Percentiles rank a stretch among this genome's conserved stretches.
These are phyloP conservation scores for Gastrodia elata DNA, from an alignment of 106 monocot species.

Conservation along the genomic window DNA sequence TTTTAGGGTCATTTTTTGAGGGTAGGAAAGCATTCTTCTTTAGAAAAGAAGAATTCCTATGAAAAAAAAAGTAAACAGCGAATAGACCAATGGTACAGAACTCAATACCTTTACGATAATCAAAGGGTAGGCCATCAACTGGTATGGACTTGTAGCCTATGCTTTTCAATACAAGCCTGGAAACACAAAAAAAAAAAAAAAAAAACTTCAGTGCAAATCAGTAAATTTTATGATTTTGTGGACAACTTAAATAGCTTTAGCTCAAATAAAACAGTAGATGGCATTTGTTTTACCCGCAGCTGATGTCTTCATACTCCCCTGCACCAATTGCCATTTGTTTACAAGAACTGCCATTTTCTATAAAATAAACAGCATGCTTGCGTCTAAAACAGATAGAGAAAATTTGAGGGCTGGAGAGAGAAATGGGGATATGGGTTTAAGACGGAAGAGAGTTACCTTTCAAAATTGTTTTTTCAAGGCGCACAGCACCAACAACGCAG, in stretches of 20 bases:
- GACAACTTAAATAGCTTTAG: too few species aligned
- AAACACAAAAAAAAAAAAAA: constrained; percentile 14
- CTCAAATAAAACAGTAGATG: background rate
- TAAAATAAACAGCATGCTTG: constrained; percentile 11
- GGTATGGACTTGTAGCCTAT: constrained; percentile 96
- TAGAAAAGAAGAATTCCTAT: background rate
- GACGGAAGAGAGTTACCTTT: constrained; percentile 52
- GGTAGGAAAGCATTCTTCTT: background rate
- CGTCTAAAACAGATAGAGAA: background rate
- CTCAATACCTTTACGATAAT: constrained; percentile 70
- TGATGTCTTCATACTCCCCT: constrained; percentile 51
- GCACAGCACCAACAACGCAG: constrained; percentile 37
- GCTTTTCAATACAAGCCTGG: constrained; percentile 88
- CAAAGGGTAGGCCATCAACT: constrained; percentile 74
- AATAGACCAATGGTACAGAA: background rate
- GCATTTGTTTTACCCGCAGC: constrained; percentile 35
- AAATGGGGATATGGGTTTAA: background rate
- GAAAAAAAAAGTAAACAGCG: background rate
- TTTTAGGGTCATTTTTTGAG: too few species aligned
- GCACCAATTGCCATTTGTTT: constrained; percentile 67
- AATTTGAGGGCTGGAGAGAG: background rate
- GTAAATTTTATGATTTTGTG: background rate
- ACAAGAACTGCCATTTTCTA: constrained; percentile 52
- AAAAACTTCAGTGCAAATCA: background rate
- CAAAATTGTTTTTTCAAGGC: constrained; percentile 71